Evolutionary conservation across 2,329 filamentous ascomycete genomes (phyloP).

Genomic region (Cryphonectria carpinicola): DNA sequence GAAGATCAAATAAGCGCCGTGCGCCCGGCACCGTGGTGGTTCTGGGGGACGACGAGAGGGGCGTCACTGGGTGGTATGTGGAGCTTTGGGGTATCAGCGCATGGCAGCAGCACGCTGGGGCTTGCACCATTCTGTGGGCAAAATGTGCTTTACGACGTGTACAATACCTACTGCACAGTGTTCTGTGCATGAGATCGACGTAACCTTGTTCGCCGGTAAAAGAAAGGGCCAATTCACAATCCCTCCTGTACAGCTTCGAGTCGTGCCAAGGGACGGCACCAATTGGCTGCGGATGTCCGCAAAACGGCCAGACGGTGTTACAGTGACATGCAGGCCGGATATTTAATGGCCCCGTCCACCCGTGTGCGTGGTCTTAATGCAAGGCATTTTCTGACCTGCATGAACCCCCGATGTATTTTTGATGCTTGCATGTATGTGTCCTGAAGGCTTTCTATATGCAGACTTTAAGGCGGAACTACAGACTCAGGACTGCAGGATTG

Average conservation of each 20-base stretch:
- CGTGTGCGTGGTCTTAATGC: slow-evolving; percentile 4
- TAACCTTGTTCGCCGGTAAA: not conserved
- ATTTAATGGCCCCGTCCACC: slow-evolving; percentile 9
- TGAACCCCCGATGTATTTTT: not conserved
- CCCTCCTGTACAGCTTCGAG: not conserved
- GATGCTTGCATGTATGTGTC: not conserved
- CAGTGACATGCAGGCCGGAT: slow-evolving; percentile 4
- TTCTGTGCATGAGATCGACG: not conserved
- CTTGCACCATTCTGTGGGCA: slow-evolving; percentile 10
- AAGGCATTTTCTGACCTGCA: not conserved
- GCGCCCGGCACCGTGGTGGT: not conserved
- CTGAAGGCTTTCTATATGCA: not conserved
- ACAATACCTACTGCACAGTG: slow-evolving; percentile 13
- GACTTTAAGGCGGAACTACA: not conserved
- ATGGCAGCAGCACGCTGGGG: slow-evolving; percentile 5
- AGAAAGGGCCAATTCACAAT: not conserved
- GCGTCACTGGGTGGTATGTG: not conserved
- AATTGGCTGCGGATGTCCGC: slow-evolving; percentile 12
- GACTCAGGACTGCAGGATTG: not conserved
- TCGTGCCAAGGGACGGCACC: not conserved
- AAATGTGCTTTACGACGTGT: slow-evolving; percentile 1
- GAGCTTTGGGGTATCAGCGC: not conserved
- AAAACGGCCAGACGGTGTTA: slow-evolving; percentile 2
- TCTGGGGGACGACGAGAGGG: not conserved
- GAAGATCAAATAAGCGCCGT: slow-evolving; percentile 77